A percentile compares a stretch with the other conserved stretches of the same genome.
phyloP scores from a whole-genome alignment of 805 yeast species.

The Myxozyma vanderwaltii region DNA sequence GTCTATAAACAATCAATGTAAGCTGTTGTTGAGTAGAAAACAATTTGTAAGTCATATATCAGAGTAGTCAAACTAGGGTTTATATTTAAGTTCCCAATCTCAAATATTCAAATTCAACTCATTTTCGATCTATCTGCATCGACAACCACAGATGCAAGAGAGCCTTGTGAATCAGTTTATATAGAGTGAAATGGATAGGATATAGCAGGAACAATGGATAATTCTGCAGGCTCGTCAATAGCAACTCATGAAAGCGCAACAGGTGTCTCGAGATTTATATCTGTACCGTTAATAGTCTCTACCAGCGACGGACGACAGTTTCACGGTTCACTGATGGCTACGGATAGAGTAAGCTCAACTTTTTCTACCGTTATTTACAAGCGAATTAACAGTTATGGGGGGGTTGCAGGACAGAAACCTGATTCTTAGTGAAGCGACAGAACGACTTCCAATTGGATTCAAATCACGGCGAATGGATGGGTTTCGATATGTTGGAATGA shows the following conservation, averaged over 20 bases:
- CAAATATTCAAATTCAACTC: background rate
- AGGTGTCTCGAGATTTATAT: conserved; percentile 40
- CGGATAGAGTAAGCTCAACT: conserved; percentile 30
- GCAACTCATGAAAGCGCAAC: background rate
- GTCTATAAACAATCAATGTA: no score
- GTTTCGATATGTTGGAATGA: conserved; percentile 32
- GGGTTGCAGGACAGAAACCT: conserved; percentile 27
- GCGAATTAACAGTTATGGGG: background rate
- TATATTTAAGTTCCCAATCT: no score
- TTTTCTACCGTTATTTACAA: background rate
- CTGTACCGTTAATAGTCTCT: conserved; percentile 20
- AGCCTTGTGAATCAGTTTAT: background rate
- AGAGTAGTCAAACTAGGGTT: no score
- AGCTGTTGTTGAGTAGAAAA: no score
- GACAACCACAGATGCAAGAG: no score
- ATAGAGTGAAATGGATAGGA: background rate
- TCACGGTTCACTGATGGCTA: conserved; percentile 28
- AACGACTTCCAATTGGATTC: conserved; percentile 21
- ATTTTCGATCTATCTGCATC: background rate
- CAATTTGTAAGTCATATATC: no score
- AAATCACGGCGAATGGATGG: conserved; percentile 14
- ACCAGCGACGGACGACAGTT: conserved; percentile 33
- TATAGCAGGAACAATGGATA: background rate
- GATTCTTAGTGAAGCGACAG: conserved; percentile 32
- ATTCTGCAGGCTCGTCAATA: background rate